phyloP scores from a whole-genome alignment of 768 basidiomycete genomes.

The Calocera viscosa region DNA sequence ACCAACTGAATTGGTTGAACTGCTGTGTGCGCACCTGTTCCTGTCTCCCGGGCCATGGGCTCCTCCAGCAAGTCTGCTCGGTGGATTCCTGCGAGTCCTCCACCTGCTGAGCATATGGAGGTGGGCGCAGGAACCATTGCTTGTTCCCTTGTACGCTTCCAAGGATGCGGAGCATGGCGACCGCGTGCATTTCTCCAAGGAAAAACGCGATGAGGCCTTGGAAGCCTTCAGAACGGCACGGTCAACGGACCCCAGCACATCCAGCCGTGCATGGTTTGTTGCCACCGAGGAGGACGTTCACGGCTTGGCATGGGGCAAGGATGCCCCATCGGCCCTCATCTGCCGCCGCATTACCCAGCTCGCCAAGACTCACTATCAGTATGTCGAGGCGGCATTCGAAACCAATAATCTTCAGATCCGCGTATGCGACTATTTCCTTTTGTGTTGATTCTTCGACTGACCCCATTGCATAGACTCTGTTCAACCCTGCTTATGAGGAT shows the following conservation, averaged over 20 bases:
- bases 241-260: conserved; percentile 30
- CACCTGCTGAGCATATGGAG: conserved; percentile 65
- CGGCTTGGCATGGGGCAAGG: conserved; percentile 65
- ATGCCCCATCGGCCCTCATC: conserved; percentile 54
- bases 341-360: conserved; percentile 60
- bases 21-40: conserved; percentile 72
- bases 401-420: conserved; percentile 42
- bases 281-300: conserved; percentile 62
- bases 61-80: conserved; percentile 8
- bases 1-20: conserved; percentile 66
- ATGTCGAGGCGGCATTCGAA: conserved; percentile 41
- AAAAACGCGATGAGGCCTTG: conserved; percentile 22
- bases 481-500: conserved; percentile 67
- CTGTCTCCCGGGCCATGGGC: conserved; percentile 37
- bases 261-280: conserved; percentile 51
- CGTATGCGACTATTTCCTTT: conserved; percentile 5
- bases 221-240: conserved; percentile 26
- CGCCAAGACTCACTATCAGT: conserved; percentile 60
- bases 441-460: background rate
- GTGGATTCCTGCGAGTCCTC: conserved; percentile 61
- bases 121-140: conserved; percentile 46
- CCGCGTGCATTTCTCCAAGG: conserved; percentile 25
- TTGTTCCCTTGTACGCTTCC: conserved; percentile 56
- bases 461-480: conserved; percentile 47
- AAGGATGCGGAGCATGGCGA: conserved; percentile 22